Evolutionary conservation across 306 rosid species (phyloP).

Genomic region (Vigna angularis): DNA sequence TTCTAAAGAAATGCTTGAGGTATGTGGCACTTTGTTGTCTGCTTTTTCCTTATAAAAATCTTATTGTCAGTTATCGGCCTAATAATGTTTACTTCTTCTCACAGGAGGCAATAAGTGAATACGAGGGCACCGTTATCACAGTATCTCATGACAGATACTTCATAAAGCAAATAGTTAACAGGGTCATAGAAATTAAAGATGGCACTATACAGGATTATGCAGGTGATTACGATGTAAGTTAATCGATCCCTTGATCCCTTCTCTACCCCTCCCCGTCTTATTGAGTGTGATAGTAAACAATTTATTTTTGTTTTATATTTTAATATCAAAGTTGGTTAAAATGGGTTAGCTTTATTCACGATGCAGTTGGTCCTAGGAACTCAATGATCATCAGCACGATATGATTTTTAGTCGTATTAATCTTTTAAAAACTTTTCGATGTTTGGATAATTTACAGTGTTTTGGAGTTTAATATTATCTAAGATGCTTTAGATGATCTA

Average conservation of each 20-base stretch:
- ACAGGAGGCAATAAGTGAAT: conserved; percentile 91
- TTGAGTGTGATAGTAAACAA: neutral
- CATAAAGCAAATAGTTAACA: conserved; percentile 90
- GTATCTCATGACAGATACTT: conserved; percentile 98
- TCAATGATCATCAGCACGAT: neutral
- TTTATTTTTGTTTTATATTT: neutral
- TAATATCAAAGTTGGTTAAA: conserved; percentile 28
- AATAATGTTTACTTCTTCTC: conserved; percentile 44
- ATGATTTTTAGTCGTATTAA: conserved; percentile 20
- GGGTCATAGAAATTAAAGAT: conserved; percentile 87
- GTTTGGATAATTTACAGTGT: neutral
- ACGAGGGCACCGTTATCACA: conserved; percentile 86
- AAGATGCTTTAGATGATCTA: neutral
- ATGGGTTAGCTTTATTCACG: conserved; percentile 26
- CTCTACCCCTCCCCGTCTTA: neutral
- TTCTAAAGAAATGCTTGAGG: conserved; percentile 99
- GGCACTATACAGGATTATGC: conserved; percentile 83
- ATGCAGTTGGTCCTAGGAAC: conserved; percentile 15
- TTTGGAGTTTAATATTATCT: neutral
- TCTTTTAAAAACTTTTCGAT: neutral
- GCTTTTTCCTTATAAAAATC: conserved; percentile 21
- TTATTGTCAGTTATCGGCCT: conserved; percentile 32
- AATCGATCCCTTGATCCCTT: neutral
- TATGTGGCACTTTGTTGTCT: conserved; percentile 38
- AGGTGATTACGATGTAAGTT: conserved; percentile 91